Evolutionary conservation across 345 rosid genomes (phyloP).

Genomic region (Gossypium bickii): DNA sequence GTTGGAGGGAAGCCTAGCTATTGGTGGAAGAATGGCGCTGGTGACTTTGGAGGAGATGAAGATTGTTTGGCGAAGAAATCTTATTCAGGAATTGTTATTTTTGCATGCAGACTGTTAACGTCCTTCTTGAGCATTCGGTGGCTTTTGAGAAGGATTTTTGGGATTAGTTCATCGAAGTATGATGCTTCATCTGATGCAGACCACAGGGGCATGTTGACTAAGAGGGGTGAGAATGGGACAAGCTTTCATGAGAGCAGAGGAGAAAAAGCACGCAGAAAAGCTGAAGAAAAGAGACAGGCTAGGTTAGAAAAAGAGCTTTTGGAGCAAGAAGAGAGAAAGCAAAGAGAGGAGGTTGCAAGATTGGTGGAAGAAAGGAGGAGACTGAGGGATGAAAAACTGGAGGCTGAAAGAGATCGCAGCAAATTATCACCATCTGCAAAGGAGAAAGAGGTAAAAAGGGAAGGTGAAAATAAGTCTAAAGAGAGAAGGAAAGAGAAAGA

Average conservation of each 20-base stretch:
- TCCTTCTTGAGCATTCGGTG: constrained; percentile 85
- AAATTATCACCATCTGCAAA: constrained; percentile 41
- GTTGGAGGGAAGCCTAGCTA: constrained; percentile 44
- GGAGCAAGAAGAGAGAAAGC: constrained; percentile 96
- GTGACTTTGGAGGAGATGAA: constrained; percentile 68
- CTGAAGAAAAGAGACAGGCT: constrained; percentile 97
- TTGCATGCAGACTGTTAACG: constrained; percentile 56
- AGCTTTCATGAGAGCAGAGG: constrained; percentile 67
- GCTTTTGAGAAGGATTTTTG: constrained; percentile 89
- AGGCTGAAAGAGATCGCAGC: constrained; percentile 58
- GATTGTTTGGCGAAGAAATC: constrained; percentile 80
- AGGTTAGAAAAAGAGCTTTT: constrained; percentile 78
- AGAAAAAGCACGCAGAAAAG: constrained; percentile 94
- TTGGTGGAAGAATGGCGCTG: constrained; percentile 54
- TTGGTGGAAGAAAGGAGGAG: constrained; percentile 90
- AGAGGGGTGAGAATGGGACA: constrained; percentile 60
- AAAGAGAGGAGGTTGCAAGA: constrained; percentile 92
- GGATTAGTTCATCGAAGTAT: constrained; percentile 63
- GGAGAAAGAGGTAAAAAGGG: constrained; percentile 62
- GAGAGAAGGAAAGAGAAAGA: constrained; percentile 92
- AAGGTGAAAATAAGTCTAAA: constrained; percentile 76
- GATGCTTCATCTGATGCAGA: constrained; percentile 54
- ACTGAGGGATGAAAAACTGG: constrained; percentile 75
- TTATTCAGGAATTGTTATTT: constrained; percentile 62
- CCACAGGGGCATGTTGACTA: constrained; percentile 54